These are phyloP conservation scores for Tetramitus jugosus DNA, from an alignment of 208 protist species.

Conservation along the genomic window DNA sequence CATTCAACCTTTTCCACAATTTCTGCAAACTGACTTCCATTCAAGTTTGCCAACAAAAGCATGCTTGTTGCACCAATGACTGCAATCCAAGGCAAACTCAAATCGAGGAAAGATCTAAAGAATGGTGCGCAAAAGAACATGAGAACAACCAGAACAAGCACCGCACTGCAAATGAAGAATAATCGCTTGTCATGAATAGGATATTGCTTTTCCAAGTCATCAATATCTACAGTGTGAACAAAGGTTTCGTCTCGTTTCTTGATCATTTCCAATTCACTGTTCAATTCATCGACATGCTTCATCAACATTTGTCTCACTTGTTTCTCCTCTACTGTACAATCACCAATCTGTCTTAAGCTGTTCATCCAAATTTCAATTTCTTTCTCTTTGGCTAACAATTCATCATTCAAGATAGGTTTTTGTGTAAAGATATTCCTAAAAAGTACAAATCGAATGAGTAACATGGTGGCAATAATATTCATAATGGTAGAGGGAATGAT, in stretches of 20 bases:
- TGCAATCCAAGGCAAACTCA: slow-evolving; percentile 42
- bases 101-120: slow-evolving; percentile 22
- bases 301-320: neutral
- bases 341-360: neutral
- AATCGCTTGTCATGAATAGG: slow-evolving; percentile 31
- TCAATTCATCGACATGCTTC: neutral
- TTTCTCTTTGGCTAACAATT: neutral
- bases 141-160: slow-evolving; percentile 37
- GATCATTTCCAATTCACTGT: neutral
- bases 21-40: slow-evolving; percentile 34
- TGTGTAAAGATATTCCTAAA: neutral
- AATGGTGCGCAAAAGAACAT: slow-evolving; percentile 42
- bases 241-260: neutral
- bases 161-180: slow-evolving; percentile 33
- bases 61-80: slow-evolving; percentile 38
- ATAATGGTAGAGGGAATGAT: slow-evolving; percentile 18
- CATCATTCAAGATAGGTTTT: neutral
- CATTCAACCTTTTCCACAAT: slow-evolving; percentile 43
- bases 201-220: slow-evolving; percentile 36
- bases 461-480: neutral
- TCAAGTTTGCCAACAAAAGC: slow-evolving; percentile 29
- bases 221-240: slow-evolving; percentile 26
- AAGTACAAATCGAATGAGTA: slow-evolving; percentile 24
- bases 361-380: slow-evolving; percentile 25
- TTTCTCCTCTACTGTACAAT: neutral